Evolutionary conservation across 2,329 filamentous ascomycete species (phyloP).

Genomic region (Pleomassaria siparia): DNA sequence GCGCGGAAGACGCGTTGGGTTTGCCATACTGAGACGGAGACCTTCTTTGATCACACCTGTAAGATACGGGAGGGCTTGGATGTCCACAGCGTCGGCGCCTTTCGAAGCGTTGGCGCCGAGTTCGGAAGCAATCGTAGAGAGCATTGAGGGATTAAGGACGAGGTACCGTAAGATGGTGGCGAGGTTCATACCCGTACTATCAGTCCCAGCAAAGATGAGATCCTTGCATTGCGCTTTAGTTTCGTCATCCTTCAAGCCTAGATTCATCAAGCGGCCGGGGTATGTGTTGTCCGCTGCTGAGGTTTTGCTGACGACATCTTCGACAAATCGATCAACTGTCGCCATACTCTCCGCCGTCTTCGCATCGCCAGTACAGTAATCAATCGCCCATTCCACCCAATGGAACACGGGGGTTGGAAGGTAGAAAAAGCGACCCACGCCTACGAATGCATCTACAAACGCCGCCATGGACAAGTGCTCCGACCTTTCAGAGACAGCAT

Average conservation of each 20-base stretch:
- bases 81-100: constrained; percentile 13
- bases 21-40: constrained; percentile 47
- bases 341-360: constrained; percentile 38
- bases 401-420: constrained; percentile 48
- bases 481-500: constrained; percentile 45
- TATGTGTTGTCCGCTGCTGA: constrained; percentile 46
- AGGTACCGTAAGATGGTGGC: constrained; percentile 18
- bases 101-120: constrained; percentile 16
- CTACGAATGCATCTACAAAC: constrained; percentile 59
- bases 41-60: constrained; percentile 51
- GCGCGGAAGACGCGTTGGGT: constrained; percentile 34
- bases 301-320: constrained; percentile 41
- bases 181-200: constrained; percentile 32
- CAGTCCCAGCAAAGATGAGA: constrained; percentile 41
- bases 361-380: constrained; percentile 39
- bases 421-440: constrained; percentile 58
- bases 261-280: constrained; percentile 50
- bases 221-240: constrained; percentile 57
- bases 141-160: constrained; percentile 15
- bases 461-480: constrained; percentile 44
- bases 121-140: constrained; percentile 25
- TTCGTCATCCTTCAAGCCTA: constrained; percentile 48
- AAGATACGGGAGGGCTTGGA: constrained; percentile 45
- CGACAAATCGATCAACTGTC: constrained; percentile 49
- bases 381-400: constrained; percentile 41